Conservation (phyloP, 495 filamentous ascomycete species). For the Podospora fimiseda region DNA sequence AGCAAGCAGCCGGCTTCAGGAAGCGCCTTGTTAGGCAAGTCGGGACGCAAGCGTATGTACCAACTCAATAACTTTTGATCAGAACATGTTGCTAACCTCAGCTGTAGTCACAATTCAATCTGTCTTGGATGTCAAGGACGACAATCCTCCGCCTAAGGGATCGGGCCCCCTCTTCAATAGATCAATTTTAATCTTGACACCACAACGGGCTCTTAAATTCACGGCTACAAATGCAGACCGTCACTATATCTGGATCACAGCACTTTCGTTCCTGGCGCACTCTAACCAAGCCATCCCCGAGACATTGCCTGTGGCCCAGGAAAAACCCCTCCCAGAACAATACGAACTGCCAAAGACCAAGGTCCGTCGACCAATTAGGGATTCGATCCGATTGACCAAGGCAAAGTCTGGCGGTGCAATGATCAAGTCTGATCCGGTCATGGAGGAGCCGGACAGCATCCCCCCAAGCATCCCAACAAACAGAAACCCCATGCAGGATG, state of each 20-base stretch:
- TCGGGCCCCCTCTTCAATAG: slow-evolving; percentile 68
- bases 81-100: slow-evolving; percentile 20
- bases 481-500: slow-evolving; percentile 19
- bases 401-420: slow-evolving; percentile 49
- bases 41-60: slow-evolving; percentile 84
- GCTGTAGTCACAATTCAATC: slow-evolving; percentile 83
- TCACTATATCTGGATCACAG: slow-evolving; percentile 92
- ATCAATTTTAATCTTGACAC: slow-evolving; percentile 91
- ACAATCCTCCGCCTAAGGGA: slow-evolving; percentile 78
- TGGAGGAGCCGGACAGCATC: slow-evolving; percentile 18
- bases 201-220: slow-evolving; percentile 90
- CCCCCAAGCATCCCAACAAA: slow-evolving; percentile 26
- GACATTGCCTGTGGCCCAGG: slow-evolving; percentile 53
- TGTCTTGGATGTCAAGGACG: slow-evolving; percentile 92
- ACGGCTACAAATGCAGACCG: slow-evolving; percentile 76
- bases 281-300: slow-evolving; percentile 68
- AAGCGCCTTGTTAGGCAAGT: slow-evolving; percentile 86
- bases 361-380: slow-evolving; percentile 59
- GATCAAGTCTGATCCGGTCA: slow-evolving; percentile 28
- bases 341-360: slow-evolving; percentile 43
- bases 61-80: neutral
- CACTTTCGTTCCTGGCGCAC: slow-evolving; percentile 88
- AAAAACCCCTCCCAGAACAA: slow-evolving; percentile 41
- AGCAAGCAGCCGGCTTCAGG: slow-evolving; percentile 91
- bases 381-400: slow-evolving; percentile 87